phyloP scores from a whole-genome alignment of 352 stramenopile genomes.

The Globisporangium takayamanum region DNA sequence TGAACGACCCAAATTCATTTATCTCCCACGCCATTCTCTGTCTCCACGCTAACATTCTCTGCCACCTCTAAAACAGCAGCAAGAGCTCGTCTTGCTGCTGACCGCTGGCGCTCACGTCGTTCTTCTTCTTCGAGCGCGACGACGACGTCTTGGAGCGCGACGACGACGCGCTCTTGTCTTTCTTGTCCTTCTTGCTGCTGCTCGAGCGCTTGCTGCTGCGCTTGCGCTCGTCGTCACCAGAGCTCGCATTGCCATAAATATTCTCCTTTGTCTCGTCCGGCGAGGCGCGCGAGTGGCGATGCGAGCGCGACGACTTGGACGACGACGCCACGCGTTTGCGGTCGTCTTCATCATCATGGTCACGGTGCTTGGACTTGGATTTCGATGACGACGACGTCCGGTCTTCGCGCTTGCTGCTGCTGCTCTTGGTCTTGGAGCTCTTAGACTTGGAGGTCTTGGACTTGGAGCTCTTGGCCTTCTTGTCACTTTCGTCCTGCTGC shows the following conservation, averaged over 20 bases:
- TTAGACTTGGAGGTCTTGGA: conserved; percentile 5
- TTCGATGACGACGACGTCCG: conserved; percentile 36
- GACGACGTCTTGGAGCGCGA: conserved; percentile 26
- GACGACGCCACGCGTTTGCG: conserved; percentile 8
- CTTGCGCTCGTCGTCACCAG: conserved; percentile 27
- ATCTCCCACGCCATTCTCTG: conserved; percentile 1
- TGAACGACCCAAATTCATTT: background rate
- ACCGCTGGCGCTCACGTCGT: conserved; percentile 18
- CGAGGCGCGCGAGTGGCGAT: too few relatives aligned
- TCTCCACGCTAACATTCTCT: background rate
- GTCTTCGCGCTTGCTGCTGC: conserved; percentile 23
- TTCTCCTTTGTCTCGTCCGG: conserved; percentile 40
- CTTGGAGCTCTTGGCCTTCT: conserved; percentile 57
- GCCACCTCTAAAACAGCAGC: conserved; percentile 65
- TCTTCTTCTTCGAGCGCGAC: conserved; percentile 45
- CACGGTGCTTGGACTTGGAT: conserved; percentile 17
- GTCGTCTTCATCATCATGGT: conserved; percentile 11
- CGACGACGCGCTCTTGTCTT: conserved; percentile 20
- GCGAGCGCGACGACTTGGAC: conserved; percentile 22
- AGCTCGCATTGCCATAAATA: conserved; percentile 42
- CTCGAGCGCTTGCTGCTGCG: conserved; percentile 19
- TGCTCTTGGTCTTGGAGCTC: background rate
- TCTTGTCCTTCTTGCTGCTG: conserved; percentile 27
- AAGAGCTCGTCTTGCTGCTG: conserved; percentile 48
- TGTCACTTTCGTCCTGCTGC: conserved; percentile 32